These are phyloP conservation scores for Neurospora sp. DNA, from an alignment of 495 filamentous ascomycete species.

Conservation along the genomic window DNA sequence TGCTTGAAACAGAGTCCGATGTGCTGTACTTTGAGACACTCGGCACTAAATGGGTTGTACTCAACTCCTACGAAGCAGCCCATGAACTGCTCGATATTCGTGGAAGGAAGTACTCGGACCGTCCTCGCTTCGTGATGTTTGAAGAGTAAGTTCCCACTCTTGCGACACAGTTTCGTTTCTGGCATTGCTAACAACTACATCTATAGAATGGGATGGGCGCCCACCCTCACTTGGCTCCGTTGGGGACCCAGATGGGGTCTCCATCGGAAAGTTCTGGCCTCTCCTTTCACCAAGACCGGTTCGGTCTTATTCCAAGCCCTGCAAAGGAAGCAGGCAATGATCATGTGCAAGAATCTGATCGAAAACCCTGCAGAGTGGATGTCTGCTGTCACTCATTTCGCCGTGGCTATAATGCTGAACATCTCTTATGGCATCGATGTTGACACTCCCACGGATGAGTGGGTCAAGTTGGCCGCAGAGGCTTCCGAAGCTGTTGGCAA, in stretches of 20 bases:
- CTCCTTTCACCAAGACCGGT: slow-evolving; percentile 28
- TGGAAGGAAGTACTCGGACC: slow-evolving; percentile 34
- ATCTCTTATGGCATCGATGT: slow-evolving; percentile 39
- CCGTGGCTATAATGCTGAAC: slow-evolving; percentile 21
- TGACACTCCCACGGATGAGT: slow-evolving; percentile 27
- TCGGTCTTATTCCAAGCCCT: slow-evolving; percentile 20
- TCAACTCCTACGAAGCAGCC: slow-evolving; percentile 30
- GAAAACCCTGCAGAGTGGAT: slow-evolving; percentile 17
- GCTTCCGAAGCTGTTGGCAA: slow-evolving; percentile 31
- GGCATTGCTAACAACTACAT: not conserved
- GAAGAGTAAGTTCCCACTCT: slow-evolving; percentile 22
- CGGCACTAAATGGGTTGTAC: slow-evolving; percentile 31
- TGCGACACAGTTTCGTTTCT: not conserved
- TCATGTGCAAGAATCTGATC: slow-evolving; percentile 17
- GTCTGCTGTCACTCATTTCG: slow-evolving; percentile 14
- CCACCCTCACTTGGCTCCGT: slow-evolving; percentile 38
- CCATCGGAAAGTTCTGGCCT: slow-evolving; percentile 34
- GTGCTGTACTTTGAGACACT: slow-evolving; percentile 31
- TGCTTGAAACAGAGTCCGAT: slow-evolving; percentile 18
- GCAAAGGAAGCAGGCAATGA: slow-evolving; percentile 27
- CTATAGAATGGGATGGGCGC: slow-evolving; percentile 33
- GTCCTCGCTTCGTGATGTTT: slow-evolving; percentile 39
- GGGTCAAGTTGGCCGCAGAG: slow-evolving; percentile 35
- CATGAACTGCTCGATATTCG: slow-evolving; percentile 35
- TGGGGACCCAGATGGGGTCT: slow-evolving; percentile 36